These are phyloP conservation scores for Trametes maxima DNA, from an alignment of 768 basidiomycete species.

Conservation along the genomic window DNA sequence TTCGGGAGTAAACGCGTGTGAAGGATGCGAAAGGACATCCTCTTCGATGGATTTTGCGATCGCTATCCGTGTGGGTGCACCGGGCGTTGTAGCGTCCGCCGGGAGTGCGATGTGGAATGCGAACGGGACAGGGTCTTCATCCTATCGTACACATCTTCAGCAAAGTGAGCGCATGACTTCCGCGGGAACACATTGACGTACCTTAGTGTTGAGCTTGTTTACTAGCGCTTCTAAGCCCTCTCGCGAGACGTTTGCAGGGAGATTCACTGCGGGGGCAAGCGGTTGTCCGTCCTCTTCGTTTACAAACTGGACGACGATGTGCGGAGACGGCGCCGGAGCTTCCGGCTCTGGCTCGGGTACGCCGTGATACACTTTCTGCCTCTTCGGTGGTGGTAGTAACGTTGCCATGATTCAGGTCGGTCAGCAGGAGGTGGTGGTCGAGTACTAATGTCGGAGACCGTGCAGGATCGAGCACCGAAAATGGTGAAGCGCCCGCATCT, in stretches of 20 bases:
- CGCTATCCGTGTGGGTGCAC: constrained; percentile 76
- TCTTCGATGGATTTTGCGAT: constrained; percentile 82
- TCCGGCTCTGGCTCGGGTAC: constrained; percentile 65
- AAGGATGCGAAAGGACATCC: constrained; percentile 77
- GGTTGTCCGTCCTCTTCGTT: constrained; percentile 81
- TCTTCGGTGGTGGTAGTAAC: constrained; percentile 84
- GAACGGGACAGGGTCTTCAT: constrained; percentile 91
- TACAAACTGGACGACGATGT: constrained; percentile 90
- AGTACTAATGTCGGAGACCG: background rate
- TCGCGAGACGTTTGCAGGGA: constrained; percentile 84
- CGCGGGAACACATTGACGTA: constrained; percentile 35
- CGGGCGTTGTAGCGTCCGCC: constrained; percentile 47
- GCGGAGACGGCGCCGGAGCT: constrained; percentile 50
- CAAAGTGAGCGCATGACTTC: constrained; percentile 1
- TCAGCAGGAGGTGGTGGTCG: constrained; percentile 9
- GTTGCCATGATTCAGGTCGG: constrained; percentile 65
- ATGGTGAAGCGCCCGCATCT: constrained; percentile 12
- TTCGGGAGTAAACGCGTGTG: constrained; percentile 77
- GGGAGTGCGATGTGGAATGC: constrained; percentile 84
- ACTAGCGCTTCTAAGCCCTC: constrained; percentile 87
- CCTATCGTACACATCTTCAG: constrained; percentile 40
- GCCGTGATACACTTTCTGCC: constrained; percentile 81
- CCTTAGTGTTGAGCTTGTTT: constrained; percentile 81
- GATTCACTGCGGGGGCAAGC: constrained; percentile 84
- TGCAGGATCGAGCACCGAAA: constrained; percentile 18